Evolutionary conservation across 192 early-diverging fungal genomes (phyloP).

Genomic region (Coemansia sp.): DNA sequence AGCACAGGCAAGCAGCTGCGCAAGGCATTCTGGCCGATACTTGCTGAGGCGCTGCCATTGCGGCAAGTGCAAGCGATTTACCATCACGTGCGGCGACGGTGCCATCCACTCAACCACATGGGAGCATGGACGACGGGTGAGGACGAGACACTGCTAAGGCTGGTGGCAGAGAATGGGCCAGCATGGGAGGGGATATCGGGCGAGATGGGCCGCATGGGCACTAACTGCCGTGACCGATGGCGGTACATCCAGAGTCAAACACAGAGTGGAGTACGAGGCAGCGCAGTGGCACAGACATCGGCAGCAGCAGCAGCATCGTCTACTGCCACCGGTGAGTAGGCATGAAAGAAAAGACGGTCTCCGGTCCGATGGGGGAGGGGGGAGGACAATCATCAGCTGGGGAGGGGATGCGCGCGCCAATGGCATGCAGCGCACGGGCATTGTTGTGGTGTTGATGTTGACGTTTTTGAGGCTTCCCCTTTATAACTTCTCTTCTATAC

Average conservation of each 20-base stretch:
- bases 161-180: constrained; percentile 43
- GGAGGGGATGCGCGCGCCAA: not conserved
- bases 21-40: constrained; percentile 38
- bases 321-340: not conserved
- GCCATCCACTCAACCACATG: constrained; percentile 51
- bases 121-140: constrained; percentile 43
- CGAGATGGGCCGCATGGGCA: constrained; percentile 46
- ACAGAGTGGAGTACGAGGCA: not conserved
- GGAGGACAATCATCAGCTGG: not conserved
- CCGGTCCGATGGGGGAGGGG: not conserved
- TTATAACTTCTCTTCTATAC: not conserved
- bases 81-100: constrained; percentile 46
- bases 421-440: not conserved
- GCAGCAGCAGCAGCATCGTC: not conserved
- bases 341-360: not conserved
- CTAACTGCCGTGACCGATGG: constrained; percentile 54
- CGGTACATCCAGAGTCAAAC: constrained; percentile 38
- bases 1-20: constrained; percentile 31
- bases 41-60: constrained; percentile 41
- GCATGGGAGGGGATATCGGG: constrained; percentile 47
- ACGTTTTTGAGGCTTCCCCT: not conserved
- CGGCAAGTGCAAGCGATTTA: constrained; percentile 51
- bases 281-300: not conserved
- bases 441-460: not conserved
- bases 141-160: constrained; percentile 31